Evolutionary conservation across 495 filamentous ascomycete genomes (phyloP).

Genomic region (Lasiosphaeria hispida): DNA sequence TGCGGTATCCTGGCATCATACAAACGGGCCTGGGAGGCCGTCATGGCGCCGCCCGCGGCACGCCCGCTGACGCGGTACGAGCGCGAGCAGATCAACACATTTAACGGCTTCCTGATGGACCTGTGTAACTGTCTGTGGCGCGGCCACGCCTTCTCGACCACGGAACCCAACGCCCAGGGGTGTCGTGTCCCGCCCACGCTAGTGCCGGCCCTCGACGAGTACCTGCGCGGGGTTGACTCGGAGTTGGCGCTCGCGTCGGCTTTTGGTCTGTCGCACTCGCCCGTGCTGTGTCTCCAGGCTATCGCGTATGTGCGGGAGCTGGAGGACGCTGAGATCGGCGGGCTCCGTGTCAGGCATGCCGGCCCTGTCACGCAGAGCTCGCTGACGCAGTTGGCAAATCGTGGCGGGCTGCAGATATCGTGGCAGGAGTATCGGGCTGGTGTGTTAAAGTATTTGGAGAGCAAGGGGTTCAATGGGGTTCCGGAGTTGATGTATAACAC

Average conservation of each 20-base stretch:
- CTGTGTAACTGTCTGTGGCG: constrained; percentile 85
- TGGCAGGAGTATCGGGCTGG: constrained; percentile 75
- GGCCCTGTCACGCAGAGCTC: constrained; percentile 75
- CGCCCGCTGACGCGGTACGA: constrained; percentile 40
- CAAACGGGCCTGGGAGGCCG: constrained; percentile 71
- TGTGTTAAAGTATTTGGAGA: constrained; percentile 70
- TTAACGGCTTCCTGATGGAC: constrained; percentile 89
- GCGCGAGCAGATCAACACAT: constrained; percentile 59
- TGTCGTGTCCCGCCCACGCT: constrained; percentile 61
- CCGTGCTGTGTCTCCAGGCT: constrained; percentile 61
- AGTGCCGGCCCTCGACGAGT: constrained; percentile 44
- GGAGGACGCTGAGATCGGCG: constrained; percentile 53
- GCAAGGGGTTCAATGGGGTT: constrained; percentile 62
- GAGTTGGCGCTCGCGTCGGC: constrained; percentile 51
- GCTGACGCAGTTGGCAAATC: constrained; percentile 58
- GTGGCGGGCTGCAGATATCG: constrained; percentile 65
- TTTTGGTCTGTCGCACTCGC: constrained; percentile 70
- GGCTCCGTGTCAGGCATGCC: constrained; percentile 55
- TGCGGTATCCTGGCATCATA: constrained; percentile 65
- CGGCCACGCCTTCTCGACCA: constrained; percentile 65
- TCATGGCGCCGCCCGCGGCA: constrained; percentile 37
- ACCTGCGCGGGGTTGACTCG: constrained; percentile 40
- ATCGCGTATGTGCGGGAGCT: constrained; percentile 66
- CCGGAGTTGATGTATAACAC: constrained; percentile 76
- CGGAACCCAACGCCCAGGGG: constrained; percentile 68